Base-by-base conservation (phyloP, 768 basidiomycete species). In the Macrocybe gigantea region DNA sequence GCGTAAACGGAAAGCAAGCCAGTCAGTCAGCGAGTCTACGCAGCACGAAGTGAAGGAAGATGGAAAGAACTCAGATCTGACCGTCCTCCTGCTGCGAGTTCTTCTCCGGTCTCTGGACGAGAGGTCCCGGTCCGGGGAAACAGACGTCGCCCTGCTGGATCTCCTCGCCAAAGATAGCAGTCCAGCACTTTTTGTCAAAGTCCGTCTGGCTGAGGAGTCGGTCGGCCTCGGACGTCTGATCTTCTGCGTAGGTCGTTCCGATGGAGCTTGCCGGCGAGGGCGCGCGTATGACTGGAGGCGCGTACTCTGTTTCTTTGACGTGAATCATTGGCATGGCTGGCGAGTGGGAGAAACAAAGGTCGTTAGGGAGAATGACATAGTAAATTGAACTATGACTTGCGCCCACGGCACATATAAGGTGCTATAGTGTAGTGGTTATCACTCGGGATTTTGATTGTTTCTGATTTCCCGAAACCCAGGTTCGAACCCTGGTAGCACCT, bases 231-330 rank as follows among this genome's bases (percentile, higher is more conserved):
- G 73, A 66, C 1, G 74, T 77, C 50, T 73, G 70, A 56, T 78
- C 77, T 40, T 66, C 64, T 9, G 60, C 65, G 44, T 75, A 74
- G 1, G 65, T 54, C 11, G 74, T 77, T 38, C 76, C 76, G 14
- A 78, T 66, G 10, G 78, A 78, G 48, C 75, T 77, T 12, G 77
- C 69, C 9, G 77, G 76, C 7, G 78, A 80, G 2, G 77, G 67
- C 7, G 71, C 66, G 7, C 75, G 74, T 31, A 75, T 59, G 15
- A 75, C 69, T 29, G 74, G 73, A 12, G 71, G 65, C 5, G 73
- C 72, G 49, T 79, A 78, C 59, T 73, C 73, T 4, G 72, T 67
- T 47, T 66, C 60, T 43, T 65, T 63, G n/a, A 22, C 22, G 22
- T 50, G 56, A 38, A 55, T 60, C n/a, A 54, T 31, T 32, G 59